Evolutionary conservation across 768 basidiomycete species (phyloP), one percentile per base, ranked within the genome.

Genomic region (Leccinum rimulosum): DNA sequence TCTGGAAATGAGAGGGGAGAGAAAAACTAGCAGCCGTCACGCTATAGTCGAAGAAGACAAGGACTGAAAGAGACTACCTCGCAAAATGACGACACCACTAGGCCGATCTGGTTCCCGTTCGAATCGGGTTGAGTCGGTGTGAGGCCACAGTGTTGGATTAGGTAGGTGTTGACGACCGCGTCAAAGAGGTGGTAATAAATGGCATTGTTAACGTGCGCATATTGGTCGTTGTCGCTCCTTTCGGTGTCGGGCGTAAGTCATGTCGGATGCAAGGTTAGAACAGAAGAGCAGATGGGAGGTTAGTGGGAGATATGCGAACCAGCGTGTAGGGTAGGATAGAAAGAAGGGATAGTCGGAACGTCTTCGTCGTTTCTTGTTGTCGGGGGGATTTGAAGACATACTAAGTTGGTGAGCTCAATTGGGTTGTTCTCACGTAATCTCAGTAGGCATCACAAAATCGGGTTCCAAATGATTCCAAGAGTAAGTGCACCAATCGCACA

Each of bases 161-260:
- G 84, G 72, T 90, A 93, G 9, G 87, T 81, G 70, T 93, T 93
- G 72, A 93, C 77, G 66, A 91, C 77, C 5, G 90, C 89, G 74
- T 93, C 91, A 73, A 92, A 89, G 57, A 90, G 79, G 66, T 89
- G 88, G 68, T 90, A 89, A 73, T 91, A 93, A 15, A 91, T 75
- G 0, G 87, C 80, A 71, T 93, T 93, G 74, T 93, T 92, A 67
- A 92, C 76, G 61, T 93, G 91, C 12, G 82, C 80, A 68, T 93
- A 93, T 65, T 91, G 89, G 76, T 93, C 91, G 66, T 92, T 93
- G 78, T 93, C 91, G 64, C 82, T 89, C 91, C 91, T 93, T 62
- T 62, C n/a, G 28, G 6, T 52, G 6, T 30, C 10, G 22, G 28
- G 50, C 1, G 11, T 12, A 12, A 35, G 25, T 22, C 54, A 56